Evolutionary conservation across 2,329 filamentous ascomycete genomes (phyloP).

Genomic region (Colletotrichum ledebouriae): DNA sequence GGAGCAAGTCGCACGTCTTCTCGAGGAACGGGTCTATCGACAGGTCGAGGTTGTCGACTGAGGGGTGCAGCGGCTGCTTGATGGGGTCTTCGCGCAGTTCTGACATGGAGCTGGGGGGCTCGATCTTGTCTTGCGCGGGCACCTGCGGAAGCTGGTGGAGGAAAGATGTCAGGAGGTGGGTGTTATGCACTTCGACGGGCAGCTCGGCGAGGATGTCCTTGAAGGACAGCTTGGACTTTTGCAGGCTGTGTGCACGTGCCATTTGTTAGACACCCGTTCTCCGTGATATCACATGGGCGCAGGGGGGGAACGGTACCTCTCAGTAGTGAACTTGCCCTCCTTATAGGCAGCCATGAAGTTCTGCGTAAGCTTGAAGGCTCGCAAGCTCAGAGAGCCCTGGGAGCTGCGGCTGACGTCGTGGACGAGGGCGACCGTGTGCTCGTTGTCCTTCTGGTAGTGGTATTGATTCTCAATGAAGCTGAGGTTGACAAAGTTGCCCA

Average conservation of each 20-base stretch:
- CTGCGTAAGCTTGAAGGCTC: slow-evolving; percentile 90
- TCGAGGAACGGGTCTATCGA: slow-evolving; percentile 97
- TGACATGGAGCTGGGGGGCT: slow-evolving; percentile 82
- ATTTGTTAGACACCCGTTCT: slow-evolving; percentile 33
- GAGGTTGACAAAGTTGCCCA: slow-evolving; percentile 97
- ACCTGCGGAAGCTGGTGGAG: slow-evolving; percentile 88
- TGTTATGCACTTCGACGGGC: slow-evolving; percentile 93
- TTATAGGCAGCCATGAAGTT: slow-evolving; percentile 92
- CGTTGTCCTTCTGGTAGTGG: slow-evolving; percentile 97
- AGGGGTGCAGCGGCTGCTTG: slow-evolving; percentile 81
- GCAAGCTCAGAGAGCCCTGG: slow-evolving; percentile 88
- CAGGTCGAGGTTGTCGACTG: slow-evolving; percentile 90
- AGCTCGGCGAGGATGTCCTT: slow-evolving; percentile 94
- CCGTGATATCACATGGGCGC: neutral
- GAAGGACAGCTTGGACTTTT: slow-evolving; percentile 94
- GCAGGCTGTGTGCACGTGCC: slow-evolving; percentile 72
- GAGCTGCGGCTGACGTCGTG: slow-evolving; percentile 97
- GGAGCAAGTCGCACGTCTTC: slow-evolving; percentile 95
- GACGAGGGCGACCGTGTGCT: slow-evolving; percentile 87
- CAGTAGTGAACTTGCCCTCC: slow-evolving; percentile 97
- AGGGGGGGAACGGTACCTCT: slow-evolving; percentile 72
- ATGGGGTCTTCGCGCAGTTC: slow-evolving; percentile 78
- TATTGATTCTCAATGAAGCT: slow-evolving; percentile 98
- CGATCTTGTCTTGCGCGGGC: slow-evolving; percentile 74
- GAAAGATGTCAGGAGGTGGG: slow-evolving; percentile 94